Evolutionary conservation across 208 protist genomes (phyloP).

Genomic region (Wallacemonas rigidus): DNA sequence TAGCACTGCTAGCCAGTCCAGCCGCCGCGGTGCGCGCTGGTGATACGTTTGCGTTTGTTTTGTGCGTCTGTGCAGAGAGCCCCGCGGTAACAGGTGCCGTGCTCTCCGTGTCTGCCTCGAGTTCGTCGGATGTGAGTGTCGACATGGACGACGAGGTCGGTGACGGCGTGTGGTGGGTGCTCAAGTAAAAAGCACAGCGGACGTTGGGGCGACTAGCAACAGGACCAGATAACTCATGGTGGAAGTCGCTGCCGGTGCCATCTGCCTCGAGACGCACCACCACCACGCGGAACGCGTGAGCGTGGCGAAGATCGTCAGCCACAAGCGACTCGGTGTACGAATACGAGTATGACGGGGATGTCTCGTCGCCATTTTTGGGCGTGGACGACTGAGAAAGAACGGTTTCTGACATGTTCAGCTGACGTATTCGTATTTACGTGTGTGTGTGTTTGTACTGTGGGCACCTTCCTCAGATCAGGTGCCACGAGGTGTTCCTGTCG

Average conservation of each 20-base stretch:
- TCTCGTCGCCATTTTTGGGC: neutral
- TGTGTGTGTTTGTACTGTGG: neutral
- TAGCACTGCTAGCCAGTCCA: too few relatives aligned
- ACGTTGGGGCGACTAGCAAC: neutral
- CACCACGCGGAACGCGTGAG: neutral
- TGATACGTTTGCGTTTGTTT: too few relatives aligned
- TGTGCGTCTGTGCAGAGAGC: too few relatives aligned
- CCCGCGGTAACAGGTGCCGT: neutral
- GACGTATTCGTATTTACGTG: neutral
- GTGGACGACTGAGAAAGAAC: neutral
- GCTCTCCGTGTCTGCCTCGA: neutral
- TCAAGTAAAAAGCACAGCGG: conserved; percentile 15
- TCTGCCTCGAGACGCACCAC: neutral
- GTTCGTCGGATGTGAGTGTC: neutral
- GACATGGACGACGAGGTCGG: conserved; percentile 8
- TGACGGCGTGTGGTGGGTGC: conserved; percentile 14
- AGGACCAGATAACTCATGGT: neutral
- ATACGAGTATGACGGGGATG: conserved; percentile 9
- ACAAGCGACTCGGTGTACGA: conserved; percentile 12
- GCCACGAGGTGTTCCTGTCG: too few relatives aligned
- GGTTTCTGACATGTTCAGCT: neutral
- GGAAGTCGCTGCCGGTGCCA: conserved; percentile 4
- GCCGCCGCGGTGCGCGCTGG: too few relatives aligned
- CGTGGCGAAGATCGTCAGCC: neutral
- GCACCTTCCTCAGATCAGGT: too few relatives aligned